These are phyloP conservation scores for Circinella umbellata DNA, from an alignment of 371 early-diverging fungal species.

Conservation along the genomic window DNA sequence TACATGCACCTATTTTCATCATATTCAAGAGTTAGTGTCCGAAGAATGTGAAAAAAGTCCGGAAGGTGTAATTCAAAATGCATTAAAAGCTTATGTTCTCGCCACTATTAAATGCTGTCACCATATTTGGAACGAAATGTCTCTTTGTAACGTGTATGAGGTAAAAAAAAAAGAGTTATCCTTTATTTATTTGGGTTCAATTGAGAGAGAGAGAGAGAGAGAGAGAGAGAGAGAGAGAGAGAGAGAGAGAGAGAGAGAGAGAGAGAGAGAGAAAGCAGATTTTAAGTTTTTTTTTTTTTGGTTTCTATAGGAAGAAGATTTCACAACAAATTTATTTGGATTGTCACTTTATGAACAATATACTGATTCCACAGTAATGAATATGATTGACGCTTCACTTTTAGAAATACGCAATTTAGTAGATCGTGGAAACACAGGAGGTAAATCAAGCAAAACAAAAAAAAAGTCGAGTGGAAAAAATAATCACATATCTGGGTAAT, in stretches of 20 bases:
- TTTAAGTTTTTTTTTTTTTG: background rate
- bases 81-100: conserved; percentile 57
- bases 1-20: conserved; percentile 71
- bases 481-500: too few relatives aligned
- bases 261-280: background rate
- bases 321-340: conserved; percentile 68
- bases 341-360: conserved; percentile 61
- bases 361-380: conserved; percentile 46
- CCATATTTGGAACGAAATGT: conserved; percentile 67
- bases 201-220: too few relatives aligned
- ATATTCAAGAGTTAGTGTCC: conserved; percentile 44
- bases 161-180: too few relatives aligned
- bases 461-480: too few relatives aligned
- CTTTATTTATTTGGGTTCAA: too few relatives aligned
- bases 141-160: conserved; percentile 65
- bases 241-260: too few relatives aligned
- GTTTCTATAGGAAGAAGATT: conserved; percentile 67
- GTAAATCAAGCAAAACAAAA: too few relatives aligned
- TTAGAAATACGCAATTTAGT: conserved; percentile 1
- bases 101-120: conserved; percentile 61
- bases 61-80: conserved; percentile 39
- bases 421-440: background rate
- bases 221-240: too few relatives aligned
- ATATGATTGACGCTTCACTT: conserved; percentile 52
- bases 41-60: conserved; percentile 17